These are phyloP conservation scores for Cucumis cinereus DNA, from an alignment of 306 rosid genomes.

Conservation along the genomic window DNA sequence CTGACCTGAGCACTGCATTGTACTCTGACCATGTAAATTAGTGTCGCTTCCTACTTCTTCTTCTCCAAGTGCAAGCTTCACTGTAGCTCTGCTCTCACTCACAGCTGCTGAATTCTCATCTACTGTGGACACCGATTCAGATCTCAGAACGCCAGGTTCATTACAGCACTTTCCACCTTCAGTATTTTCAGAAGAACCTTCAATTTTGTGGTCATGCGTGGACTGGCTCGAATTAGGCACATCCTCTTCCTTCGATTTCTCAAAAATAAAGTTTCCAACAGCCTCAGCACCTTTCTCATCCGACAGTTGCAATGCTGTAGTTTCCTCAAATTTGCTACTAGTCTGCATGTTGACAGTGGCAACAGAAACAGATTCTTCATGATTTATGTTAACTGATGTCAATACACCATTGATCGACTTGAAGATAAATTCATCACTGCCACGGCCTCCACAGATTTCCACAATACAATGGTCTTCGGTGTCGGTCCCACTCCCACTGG, in stretches of 20 bases:
- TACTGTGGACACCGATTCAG: conserved; percentile 15
- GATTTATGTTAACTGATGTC: conserved; percentile 19
- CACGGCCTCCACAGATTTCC: conserved; percentile 41
- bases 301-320: neutral
- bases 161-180: conserved; percentile 20
- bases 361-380: conserved; percentile 31
- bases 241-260: conserved; percentile 23
- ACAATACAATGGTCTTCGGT: conserved; percentile 54
- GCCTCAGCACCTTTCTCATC: conserved; percentile 16
- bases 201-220: conserved; percentile 13
- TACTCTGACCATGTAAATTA: conserved; percentile 21
- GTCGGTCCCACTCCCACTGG: conserved; percentile 65
- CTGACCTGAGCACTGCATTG: conserved; percentile 20
- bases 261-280: conserved; percentile 19
- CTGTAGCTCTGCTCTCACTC: conserved; percentile 21
- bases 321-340: conserved; percentile 11
- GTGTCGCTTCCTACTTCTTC: conserved; percentile 19
- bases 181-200: conserved; percentile 8
- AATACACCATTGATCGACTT: conserved; percentile 44
- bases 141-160: conserved; percentile 19
- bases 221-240: conserved; percentile 16
- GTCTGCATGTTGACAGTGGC: conserved; percentile 28
- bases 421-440: conserved; percentile 39
- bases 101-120: conserved; percentile 21
- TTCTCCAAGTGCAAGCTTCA: conserved; percentile 19